Base-by-base conservation (phyloP, 1,139 yeast genomes). In the Arxiozyma bovina region DNA sequence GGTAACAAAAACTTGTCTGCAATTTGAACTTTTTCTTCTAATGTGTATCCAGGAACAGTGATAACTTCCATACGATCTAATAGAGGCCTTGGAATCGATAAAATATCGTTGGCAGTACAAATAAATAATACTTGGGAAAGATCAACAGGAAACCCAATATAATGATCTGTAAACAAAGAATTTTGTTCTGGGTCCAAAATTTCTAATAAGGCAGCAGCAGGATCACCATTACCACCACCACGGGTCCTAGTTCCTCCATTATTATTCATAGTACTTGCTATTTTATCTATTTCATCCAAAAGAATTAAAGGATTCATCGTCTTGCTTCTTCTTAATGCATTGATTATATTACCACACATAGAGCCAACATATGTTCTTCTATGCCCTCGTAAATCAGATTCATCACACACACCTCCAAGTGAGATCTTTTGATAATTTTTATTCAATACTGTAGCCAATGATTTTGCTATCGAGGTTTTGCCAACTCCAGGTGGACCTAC, bases 51-150 rank as follows among this genome's bases (percentile, higher is more conserved):
- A 11, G 96, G 82, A 50, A 93, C 83, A 63, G 89, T 93, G 66
- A 93, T 91, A 50, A 93, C 86, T 71, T 93, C 99, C 98, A 93
- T 93, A 73, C 99, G 87, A 70, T 93, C 99, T 61, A 93, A 77
- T 62, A 93, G 77, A 12, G 99, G 98, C 51, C 89, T 84, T 47
- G 98, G 96, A 63, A 93, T 91, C 17, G 93, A 85, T 47, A 90
- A 94, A 62, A 87, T 75, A 55, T 85, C 80, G 66, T 93, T 93
- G 42, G 99, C 98, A n/a, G 99, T 93, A 72, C 98, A 93, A 25
- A 93, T 96, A 72, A 93, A 93, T 63, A 93, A 77, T 8, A 90
- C 96, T 70, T 89, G 88, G n/a, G 97, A 89, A 56, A 93, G 77
- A 70, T 93, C 97, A 55, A 93, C 87, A 54, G 96, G 95, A 55